Evolutionary conservation across 108 stramenopile genomes (phyloP).

Genomic region (Nannochloropsis gaditana): DNA sequence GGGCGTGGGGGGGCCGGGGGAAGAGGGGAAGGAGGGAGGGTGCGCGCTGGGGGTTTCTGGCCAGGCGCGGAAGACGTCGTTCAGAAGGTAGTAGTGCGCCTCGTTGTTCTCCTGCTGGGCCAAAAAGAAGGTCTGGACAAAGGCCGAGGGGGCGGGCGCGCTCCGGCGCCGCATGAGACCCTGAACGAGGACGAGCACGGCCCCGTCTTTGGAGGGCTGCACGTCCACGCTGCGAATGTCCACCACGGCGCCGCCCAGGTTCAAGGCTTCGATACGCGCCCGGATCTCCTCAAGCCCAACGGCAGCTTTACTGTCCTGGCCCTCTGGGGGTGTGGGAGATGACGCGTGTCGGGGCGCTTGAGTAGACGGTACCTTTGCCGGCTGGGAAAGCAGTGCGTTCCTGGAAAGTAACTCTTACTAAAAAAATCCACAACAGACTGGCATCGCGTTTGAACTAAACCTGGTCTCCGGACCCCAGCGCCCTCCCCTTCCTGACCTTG

Average conservation of each 20-base stretch:
- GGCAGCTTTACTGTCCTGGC: conserved; percentile 16
- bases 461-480: no score
- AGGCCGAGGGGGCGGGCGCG: background rate
- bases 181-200: conserved; percentile 1
- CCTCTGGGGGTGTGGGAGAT: background rate
- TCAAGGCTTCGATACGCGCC: background rate
- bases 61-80: background rate
- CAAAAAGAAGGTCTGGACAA: conserved; percentile 14
- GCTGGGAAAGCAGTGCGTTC: background rate
- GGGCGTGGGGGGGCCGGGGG: background rate
- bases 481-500: background rate
- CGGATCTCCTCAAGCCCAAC: background rate
- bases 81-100: background rate
- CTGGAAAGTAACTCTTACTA: background rate
- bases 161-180: background rate
- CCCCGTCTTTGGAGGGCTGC: background rate
- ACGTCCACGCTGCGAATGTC: background rate
- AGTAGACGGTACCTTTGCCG: background rate
- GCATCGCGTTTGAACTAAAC: background rate
- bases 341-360: background rate
- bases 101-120: conserved; percentile 15
- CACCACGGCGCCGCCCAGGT: background rate
- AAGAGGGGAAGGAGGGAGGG: background rate
- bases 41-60: background rate
- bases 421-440: background rate